These are phyloP conservation scores for Verbascum thapsus DNA, from an alignment of 257 asterid genomes.

Conservation along the genomic window DNA sequence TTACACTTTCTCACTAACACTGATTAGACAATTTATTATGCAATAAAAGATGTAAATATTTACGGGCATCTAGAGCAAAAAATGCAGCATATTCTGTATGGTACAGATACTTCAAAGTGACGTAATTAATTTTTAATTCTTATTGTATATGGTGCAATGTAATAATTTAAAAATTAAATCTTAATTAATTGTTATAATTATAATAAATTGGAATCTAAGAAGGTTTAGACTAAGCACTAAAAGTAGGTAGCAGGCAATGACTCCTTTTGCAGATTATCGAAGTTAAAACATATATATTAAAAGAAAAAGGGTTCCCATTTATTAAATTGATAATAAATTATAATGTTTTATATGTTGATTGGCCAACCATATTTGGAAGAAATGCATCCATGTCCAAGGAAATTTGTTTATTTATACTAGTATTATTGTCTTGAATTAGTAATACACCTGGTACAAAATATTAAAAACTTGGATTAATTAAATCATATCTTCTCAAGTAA, in stretches of 20 bases:
- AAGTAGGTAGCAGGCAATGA: constrained; percentile 31
- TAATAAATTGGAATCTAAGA: constrained; percentile 34
- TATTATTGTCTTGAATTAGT: constrained; percentile 25
- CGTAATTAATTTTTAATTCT: constrained; percentile 22
- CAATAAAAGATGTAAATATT: constrained; percentile 27
- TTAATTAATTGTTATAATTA: constrained; percentile 27
- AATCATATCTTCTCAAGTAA: too few species aligned
- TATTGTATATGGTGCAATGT: constrained; percentile 12
- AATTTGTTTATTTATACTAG: constrained; percentile 19
- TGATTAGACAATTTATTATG: constrained; percentile 17
- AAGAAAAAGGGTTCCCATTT: neutral
- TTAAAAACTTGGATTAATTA: neutral
- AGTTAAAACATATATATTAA: neutral
- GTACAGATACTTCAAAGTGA: constrained; percentile 35
- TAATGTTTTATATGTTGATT: constrained; percentile 13
- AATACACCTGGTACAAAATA: constrained; percentile 11
- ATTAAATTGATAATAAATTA: constrained; percentile 14
- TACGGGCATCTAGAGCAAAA: constrained; percentile 27
- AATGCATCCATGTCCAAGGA: constrained; percentile 55
- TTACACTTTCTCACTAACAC: constrained; percentile 28
- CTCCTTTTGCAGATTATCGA: constrained; percentile 19
- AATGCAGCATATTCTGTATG: constrained; percentile 34
- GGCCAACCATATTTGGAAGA: constrained; percentile 44
- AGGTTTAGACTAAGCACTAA: constrained; percentile 16
- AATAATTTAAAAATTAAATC: constrained; percentile 13